phyloP scores from a whole-genome alignment of 306 rosid genomes.

The Begonia loranthoides region DNA sequence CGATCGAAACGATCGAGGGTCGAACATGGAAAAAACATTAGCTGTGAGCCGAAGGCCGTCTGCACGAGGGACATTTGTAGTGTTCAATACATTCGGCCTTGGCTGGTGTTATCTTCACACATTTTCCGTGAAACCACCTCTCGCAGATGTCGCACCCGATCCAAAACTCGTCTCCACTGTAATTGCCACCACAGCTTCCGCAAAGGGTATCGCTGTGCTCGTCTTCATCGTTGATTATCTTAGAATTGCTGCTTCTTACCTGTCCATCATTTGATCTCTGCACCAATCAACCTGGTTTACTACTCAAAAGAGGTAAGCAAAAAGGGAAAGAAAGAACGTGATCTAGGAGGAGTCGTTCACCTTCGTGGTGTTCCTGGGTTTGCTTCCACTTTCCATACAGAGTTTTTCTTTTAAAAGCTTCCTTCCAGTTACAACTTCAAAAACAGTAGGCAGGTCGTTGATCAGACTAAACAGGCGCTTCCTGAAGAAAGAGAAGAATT shows the following conservation, averaged over 20 bases:
- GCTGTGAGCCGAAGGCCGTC: no score
- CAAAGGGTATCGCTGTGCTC: constrained; percentile 44
- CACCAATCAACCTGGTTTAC: constrained; percentile 7
- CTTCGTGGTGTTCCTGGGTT: constrained; percentile 40
- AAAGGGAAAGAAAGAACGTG: background rate
- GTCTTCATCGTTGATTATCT: constrained; percentile 28
- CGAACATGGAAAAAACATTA: no score
- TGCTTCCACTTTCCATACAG: constrained; percentile 37
- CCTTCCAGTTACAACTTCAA: constrained; percentile 48
- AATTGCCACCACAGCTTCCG: constrained; percentile 50
- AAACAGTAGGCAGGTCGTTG: constrained; percentile 46
- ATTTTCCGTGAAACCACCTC: constrained; percentile 52
- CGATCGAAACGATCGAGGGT: no score
- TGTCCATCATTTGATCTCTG: constrained; percentile 42
- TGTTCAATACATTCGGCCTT: constrained; percentile 39
- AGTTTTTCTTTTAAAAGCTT: constrained; percentile 37
- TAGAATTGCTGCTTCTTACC: constrained; percentile 29
- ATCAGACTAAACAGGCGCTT: constrained; percentile 44
- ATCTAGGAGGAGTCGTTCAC: constrained; percentile 14
- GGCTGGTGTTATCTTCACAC: constrained; percentile 52
- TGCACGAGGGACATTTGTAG: constrained; percentile 50
- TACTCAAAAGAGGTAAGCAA: constrained; percentile 4
- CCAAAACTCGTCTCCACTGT: constrained; percentile 45
- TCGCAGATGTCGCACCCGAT: constrained; percentile 51
- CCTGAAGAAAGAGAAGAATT: constrained; percentile 21